Base-by-base conservation (phyloP, 768 basidiomycete genomes). In the Pisolithus orientalis region DNA sequence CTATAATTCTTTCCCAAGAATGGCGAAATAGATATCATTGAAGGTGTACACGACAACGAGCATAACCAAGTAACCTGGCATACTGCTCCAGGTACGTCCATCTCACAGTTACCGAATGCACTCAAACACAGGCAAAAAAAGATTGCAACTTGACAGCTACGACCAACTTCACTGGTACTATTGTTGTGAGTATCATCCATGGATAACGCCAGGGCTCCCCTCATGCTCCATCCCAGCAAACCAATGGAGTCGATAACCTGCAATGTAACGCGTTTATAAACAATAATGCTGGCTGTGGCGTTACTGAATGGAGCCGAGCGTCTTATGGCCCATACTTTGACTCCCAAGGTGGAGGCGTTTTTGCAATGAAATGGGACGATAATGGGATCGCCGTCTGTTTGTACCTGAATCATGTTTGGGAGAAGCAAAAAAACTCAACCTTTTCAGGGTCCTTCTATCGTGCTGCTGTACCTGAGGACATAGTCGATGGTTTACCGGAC, bases 291-390 rank as follows among this genome's bases (percentile, higher is more conserved):
- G 91, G 92, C 6, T 93, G 92, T 58, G 84, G 84, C 37, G 73
- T 92, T 56, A 80, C 76, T 0, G 90, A 93, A 62, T 83, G 82
- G 81, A 92, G 89, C 60, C 75, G 77, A 21, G 84, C 86, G 2
- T 94, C 91, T 0, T 94, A 89, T 66, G 92, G 92, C 0, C 83
- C 85, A 37, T 79, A 78, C 49, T 93, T 93, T 63, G 91, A 93
- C 55, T 75, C 77, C 1, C 82, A 80, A 61, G 80, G 85, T 9
- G 92, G 92, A 5, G 92, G 92, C 3, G 83, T 91, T 3, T 93
- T 90, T 63, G 90, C 83, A 1, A 90, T 91, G 87, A 85, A 87
- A 59, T 94, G 92, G 92, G 87, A 92, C 61, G 78, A 82, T 53
- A 75, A 74, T 54, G 82, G 83, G 2, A 89, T 91, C 51, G 79